These are phyloP conservation scores for Linum usitatissimum DNA, from an alignment of 345 rosid genomes.

Conservation along the genomic window DNA sequence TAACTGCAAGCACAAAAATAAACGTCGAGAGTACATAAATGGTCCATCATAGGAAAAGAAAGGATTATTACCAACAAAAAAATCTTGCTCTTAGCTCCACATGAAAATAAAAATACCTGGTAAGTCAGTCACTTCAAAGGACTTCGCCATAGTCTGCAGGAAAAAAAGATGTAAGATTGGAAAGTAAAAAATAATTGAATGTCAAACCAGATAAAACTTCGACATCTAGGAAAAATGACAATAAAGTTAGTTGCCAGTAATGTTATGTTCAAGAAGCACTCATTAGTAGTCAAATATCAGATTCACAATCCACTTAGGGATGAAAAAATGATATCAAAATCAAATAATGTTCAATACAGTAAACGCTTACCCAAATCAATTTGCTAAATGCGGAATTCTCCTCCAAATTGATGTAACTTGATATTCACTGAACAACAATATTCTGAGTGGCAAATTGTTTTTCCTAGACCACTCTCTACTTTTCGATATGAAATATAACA, in stretches of 20 bases:
- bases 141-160: slow-evolving; percentile 65
- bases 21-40: slow-evolving; percentile 1
- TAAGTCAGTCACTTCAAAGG: slow-evolving; percentile 75
- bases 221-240: background rate
- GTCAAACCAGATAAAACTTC: background rate
- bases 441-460: too few species aligned
- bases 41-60: background rate
- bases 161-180: slow-evolving; percentile 6
- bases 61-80: background rate
- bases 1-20: slow-evolving; percentile 39
- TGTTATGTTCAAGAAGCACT: background rate
- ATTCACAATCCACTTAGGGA: too few species aligned
- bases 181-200: slow-evolving; percentile 5
- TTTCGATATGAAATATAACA: too few species aligned
- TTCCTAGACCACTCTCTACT: too few species aligned
- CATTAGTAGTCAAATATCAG: background rate
- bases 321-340: background rate
- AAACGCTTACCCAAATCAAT: background rate
- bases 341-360: background rate
- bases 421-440: too few species aligned
- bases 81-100: background rate
- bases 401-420: too few species aligned
- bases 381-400: too few species aligned
- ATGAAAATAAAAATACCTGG: slow-evolving; percentile 43
- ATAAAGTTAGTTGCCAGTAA: background rate